Percentiles rank a stretch among this genome's conserved stretches.
phyloP scores from a whole-genome alignment of 495 filamentous ascomycete species.

The Bacidia rubella region DNA sequence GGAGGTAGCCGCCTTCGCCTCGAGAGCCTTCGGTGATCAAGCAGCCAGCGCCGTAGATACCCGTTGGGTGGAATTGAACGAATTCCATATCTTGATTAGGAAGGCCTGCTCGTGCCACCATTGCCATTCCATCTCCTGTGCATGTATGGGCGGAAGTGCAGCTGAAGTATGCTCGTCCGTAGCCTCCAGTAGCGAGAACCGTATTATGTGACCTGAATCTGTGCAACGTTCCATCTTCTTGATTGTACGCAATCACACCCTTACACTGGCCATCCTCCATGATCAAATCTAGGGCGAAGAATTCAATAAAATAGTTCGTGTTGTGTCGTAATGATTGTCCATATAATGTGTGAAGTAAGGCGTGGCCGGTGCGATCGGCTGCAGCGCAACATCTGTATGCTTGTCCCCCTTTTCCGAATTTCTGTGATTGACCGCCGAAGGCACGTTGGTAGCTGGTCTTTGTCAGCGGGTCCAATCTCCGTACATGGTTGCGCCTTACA shows the following conservation, averaged over 20 bases:
- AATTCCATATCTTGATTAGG: slow-evolving; percentile 99
- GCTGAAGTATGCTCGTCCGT: slow-evolving; percentile 93
- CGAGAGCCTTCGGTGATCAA: slow-evolving; percentile 96
- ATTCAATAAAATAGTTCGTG: slow-evolving; percentile 99
- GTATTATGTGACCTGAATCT: slow-evolving; percentile 92
- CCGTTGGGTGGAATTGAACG: slow-evolving; percentile 98
- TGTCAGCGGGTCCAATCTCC: slow-evolving; percentile 20
- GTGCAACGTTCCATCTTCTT: slow-evolving; percentile 95
- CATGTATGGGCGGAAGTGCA: slow-evolving; percentile 97
- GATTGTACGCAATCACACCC: slow-evolving; percentile 92
- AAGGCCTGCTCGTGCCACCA: slow-evolving; percentile 94
- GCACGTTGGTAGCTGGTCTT: slow-evolving; percentile 70
- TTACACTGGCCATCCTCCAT: slow-evolving; percentile 96
- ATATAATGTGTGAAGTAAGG: slow-evolving; percentile 93
- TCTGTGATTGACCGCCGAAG: slow-evolving; percentile 91
- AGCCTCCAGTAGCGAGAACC: slow-evolving; percentile 89
- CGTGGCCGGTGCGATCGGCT: slow-evolving; percentile 91
- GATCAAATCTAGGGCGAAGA: slow-evolving; percentile 88
- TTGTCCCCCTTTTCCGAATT: slow-evolving; percentile 91
- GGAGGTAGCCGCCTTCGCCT: slow-evolving; percentile 94
- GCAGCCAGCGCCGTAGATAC: slow-evolving; percentile 97
- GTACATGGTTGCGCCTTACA: slow-evolving; percentile 32
- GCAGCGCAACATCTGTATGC: slow-evolving; percentile 93
- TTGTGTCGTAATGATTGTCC: slow-evolving; percentile 94
- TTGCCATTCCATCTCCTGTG: slow-evolving; percentile 96